A percentile compares a stretch with the other conserved stretches of the same genome.
Evolutionary conservation across 2,329 filamentous ascomycete genomes (phyloP).

Genomic region (Colletotrichum endophyticum): DNA sequence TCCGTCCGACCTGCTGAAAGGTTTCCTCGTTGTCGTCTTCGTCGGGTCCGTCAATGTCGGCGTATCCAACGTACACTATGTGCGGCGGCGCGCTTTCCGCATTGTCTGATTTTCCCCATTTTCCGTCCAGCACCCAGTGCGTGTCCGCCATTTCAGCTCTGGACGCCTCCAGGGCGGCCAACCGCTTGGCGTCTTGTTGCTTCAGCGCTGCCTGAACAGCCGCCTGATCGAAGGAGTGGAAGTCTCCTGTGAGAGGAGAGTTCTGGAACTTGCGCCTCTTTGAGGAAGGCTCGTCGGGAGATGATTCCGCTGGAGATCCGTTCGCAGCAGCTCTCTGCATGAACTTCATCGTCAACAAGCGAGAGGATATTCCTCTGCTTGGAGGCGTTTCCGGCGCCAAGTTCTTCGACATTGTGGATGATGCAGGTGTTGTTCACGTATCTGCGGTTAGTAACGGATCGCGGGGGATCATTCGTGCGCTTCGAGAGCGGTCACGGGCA

Average conservation of each 20-base stretch:
- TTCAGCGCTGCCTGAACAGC: conserved; percentile 68
- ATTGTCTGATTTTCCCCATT: conserved; percentile 22
- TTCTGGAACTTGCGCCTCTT: conserved; percentile 67
- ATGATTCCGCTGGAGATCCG: conserved; percentile 46
- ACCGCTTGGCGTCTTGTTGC: conserved; percentile 70
- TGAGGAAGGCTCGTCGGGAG: conserved; percentile 53
- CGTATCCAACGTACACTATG: conserved; percentile 65
- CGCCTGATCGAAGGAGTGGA: conserved; percentile 58
- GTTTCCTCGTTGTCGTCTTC: conserved; percentile 38
- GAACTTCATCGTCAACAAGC: conserved; percentile 94
- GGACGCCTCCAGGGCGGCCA: conserved; percentile 65
- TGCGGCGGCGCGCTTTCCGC: conserved; percentile 41
- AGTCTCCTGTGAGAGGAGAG: conserved; percentile 34
- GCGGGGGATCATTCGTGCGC: neutral
- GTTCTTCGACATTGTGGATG: conserved; percentile 22
- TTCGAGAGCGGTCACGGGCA: neutral
- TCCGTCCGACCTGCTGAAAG: conserved; percentile 36
- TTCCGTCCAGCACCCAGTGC: conserved; percentile 74
- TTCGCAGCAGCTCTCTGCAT: conserved; percentile 87
- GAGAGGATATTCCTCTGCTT: conserved; percentile 74
- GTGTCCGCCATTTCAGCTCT: conserved; percentile 70
- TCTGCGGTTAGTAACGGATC: neutral
- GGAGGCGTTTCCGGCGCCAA: conserved; percentile 61
- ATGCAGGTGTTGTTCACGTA: neutral
- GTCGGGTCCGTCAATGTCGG: conserved; percentile 49